Evolutionary conservation across 192 early-diverging fungal genomes (phyloP).

Genomic region (Dissophora globulifera): DNA sequence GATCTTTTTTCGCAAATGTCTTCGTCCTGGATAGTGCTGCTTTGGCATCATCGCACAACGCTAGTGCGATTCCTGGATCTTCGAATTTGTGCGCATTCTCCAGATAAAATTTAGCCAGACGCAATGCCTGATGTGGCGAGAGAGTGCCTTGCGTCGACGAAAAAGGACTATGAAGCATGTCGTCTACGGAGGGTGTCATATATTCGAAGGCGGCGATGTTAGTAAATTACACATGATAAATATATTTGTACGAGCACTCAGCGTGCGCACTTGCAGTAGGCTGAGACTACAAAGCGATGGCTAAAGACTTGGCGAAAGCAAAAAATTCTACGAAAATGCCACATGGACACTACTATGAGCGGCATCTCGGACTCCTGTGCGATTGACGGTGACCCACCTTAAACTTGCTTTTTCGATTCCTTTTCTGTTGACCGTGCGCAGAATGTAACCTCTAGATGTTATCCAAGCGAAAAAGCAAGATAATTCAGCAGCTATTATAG

Average conservation of each 20-base stretch:
- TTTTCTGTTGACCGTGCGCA: too few species aligned
- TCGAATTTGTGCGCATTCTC: constrained; percentile 1
- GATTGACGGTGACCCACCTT: neutral
- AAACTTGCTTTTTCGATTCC: neutral
- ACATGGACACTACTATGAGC: neutral
- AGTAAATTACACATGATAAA: neutral
- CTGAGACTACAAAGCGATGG: neutral
- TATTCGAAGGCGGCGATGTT: neutral
- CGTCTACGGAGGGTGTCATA: neutral
- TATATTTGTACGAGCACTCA: neutral
- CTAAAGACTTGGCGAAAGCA: neutral
- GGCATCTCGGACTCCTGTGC: neutral
- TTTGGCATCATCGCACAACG: neutral
- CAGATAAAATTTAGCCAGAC: neutral
- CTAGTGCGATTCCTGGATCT: neutral
- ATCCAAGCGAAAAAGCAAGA: too few species aligned
- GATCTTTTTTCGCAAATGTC: neutral
- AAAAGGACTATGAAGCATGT: neutral
- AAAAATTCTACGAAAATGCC: too few species aligned
- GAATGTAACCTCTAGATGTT: too few species aligned
- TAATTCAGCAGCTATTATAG: too few species aligned
- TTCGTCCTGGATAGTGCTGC: neutral
- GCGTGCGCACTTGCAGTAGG: neutral
- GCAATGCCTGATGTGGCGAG: neutral
- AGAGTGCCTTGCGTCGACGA: neutral